phyloP scores from a whole-genome alignment of 192 early-diverging fungal species.

The Backusella psychrophila region DNA sequence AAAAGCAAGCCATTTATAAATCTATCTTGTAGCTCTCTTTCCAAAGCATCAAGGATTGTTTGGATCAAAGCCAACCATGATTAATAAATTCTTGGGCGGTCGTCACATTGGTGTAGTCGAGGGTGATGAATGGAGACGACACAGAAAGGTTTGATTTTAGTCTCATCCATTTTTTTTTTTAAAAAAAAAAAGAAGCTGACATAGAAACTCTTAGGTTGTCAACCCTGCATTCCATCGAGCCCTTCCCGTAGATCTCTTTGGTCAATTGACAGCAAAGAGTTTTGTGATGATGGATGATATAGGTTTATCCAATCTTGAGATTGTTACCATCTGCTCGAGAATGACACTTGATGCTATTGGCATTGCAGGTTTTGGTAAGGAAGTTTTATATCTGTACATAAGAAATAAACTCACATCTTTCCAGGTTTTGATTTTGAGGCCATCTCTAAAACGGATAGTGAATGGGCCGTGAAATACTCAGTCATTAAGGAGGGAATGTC shows the following conservation, averaged over 20 bases:
- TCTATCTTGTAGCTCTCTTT: not conserved
- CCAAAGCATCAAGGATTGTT: not conserved
- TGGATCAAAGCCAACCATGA: not conserved
- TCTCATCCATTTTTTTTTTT: not conserved
- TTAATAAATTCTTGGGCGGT: slow-evolving; percentile 4
- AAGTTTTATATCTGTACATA: not conserved
- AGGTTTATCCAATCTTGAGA: not conserved
- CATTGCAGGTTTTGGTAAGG: slow-evolving; percentile 41
- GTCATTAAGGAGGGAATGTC: slow-evolving; percentile 42
- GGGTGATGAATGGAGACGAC: slow-evolving; percentile 22
- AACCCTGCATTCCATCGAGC: slow-evolving; percentile 19
- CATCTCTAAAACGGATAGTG: slow-evolving; percentile 38
- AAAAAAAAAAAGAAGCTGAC: not conserved
- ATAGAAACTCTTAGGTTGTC: not conserved
- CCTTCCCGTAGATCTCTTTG: slow-evolving; percentile 13
- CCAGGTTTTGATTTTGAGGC: slow-evolving; percentile 51
- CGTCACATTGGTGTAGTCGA: not conserved
- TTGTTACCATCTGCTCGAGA: not conserved
- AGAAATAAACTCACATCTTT: not conserved
- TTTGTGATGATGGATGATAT: slow-evolving; percentile 11
- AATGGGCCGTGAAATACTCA: slow-evolving; percentile 42
- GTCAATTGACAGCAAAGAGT: not conserved
- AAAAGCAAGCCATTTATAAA: not conserved
- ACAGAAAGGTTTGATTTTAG: slow-evolving; percentile 14
- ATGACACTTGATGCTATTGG: slow-evolving; percentile 59